Evolutionary conservation across 257 asterid genomes (phyloP).

Genomic region (Rubia yunnanensis): DNA sequence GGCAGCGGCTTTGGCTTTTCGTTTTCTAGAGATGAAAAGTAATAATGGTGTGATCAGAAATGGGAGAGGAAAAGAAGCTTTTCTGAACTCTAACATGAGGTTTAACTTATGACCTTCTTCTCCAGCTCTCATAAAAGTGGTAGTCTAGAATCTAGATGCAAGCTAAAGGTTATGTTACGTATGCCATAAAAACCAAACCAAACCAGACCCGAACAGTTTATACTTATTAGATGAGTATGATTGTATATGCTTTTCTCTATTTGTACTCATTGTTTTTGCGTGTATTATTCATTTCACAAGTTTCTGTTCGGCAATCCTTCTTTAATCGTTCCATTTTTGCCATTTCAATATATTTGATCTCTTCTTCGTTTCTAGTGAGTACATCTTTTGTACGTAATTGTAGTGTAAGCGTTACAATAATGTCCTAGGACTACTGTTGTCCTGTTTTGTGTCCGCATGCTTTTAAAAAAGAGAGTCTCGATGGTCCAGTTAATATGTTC

Average conservation of each 20-base stretch:
- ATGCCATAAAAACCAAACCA: conserved; percentile 1
- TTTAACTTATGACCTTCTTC: conserved; percentile 10
- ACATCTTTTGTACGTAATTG: no score
- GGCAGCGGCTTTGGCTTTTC: conserved; percentile 31
- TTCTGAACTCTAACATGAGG: conserved; percentile 16
- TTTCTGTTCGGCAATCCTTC: background rate
- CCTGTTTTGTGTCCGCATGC: background rate
- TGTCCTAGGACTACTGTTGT: background rate
- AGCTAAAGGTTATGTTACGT: background rate
- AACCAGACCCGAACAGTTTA: conserved; percentile 5
- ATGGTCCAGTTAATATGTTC: no score
- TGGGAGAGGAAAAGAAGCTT: conserved; percentile 15
- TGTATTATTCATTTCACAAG: background rate
- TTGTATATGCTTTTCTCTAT: conserved; percentile 8
- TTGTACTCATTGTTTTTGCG: background rate
- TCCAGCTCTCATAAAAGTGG: background rate
- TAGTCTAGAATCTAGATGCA: background rate
- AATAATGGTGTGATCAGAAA: conserved; percentile 14
- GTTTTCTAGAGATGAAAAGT: conserved; percentile 22
- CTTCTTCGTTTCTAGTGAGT: no score
- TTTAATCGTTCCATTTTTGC: background rate
- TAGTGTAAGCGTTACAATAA: background rate
- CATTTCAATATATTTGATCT: background rate
- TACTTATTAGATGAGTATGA: background rate
- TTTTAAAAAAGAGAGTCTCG: no score